Percentiles rank a stretch among this genome's conserved stretches.
Evolutionary conservation across 2,329 filamentous ascomycete species (phyloP).

Genomic region (Penicillium sp.): DNA sequence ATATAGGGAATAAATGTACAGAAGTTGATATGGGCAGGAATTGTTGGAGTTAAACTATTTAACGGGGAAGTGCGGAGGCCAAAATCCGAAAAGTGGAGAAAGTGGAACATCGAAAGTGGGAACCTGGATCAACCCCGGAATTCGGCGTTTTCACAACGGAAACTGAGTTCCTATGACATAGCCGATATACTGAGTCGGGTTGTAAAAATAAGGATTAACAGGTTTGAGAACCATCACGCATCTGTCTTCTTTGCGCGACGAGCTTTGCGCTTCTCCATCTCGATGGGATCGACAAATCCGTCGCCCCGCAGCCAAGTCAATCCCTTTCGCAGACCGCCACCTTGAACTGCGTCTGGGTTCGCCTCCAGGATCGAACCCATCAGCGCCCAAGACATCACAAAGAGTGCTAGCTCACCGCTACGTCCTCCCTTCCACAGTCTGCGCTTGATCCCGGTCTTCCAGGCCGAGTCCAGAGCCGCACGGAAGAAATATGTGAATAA

Average conservation of each 20-base stretch:
- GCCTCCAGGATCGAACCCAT: slow-evolving; percentile 77
- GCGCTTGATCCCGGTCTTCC: slow-evolving; percentile 91
- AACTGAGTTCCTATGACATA: slow-evolving; percentile 18
- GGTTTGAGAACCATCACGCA: background rate
- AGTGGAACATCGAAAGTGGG: background rate
- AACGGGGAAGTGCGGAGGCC: slow-evolving; percentile 16
- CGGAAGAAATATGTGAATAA: slow-evolving; percentile 79
- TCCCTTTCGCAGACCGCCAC: slow-evolving; percentile 67
- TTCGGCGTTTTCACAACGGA: slow-evolving; percentile 10
- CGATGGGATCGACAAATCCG: slow-evolving; percentile 69
- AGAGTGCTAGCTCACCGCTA: slow-evolving; percentile 76
- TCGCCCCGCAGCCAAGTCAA: slow-evolving; percentile 74
- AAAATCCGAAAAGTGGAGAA: slow-evolving; percentile 15
- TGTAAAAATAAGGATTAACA: no score
- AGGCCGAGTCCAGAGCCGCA: slow-evolving; percentile 76
- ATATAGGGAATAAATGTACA: no score
- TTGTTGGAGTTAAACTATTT: background rate
- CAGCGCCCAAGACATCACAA: slow-evolving; percentile 75
- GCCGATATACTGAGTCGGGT: background rate
- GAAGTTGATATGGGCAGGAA: background rate
- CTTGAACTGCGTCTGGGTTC: slow-evolving; percentile 66
- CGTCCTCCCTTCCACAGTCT: slow-evolving; percentile 82
- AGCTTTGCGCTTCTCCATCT: slow-evolving; percentile 43
- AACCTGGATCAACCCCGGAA: background rate
- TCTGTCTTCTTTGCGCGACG: slow-evolving; percentile 31